Evolutionary conservation across 1,139 yeast genomes (phyloP), one percentile per base, ranked within the genome.

Genomic region (Sporopachydermia cereana): DNA sequence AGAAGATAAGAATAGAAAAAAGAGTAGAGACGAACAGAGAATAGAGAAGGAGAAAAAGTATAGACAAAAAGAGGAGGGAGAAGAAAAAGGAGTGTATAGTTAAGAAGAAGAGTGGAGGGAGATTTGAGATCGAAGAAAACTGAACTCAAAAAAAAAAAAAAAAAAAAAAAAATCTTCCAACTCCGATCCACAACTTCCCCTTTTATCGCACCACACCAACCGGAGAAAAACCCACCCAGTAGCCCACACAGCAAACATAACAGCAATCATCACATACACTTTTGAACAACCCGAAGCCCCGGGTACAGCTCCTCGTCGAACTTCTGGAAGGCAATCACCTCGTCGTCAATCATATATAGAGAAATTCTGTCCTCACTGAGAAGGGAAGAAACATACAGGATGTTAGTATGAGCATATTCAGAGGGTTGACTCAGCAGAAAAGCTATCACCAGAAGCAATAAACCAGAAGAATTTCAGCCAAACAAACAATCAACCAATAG

Each of bases 221-320:
- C 30, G 12, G n/a, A 27, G 12, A 12, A 27, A 34, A 34, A 16
- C n/a, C 22, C 39, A 7, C 20, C 18, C 12, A 21, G 39, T 34
- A 16, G 9, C 39, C n/a, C 18, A 34, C 9, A 12, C 22, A n/a
- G n/a, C 39, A 7, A 9, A 7, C 39, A 5, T 34, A 12, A 34
- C n/a, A 34, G 9, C 18, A 12, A 34, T 21, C n/a, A 34, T 21
- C 17, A 61, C 64, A 24, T 52, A 60, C 55, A 84, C 60, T 80
- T 79, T 64, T 89, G 97, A 24, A 89, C 88, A 18, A 85, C 66
- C 53, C 71, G 73, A 53, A 89, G 69, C 31, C 86, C 68, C 16
- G 97, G 97, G 48, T 85, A 74, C 54, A 86, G 64, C 51, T 84
- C 66, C 45, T 64, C 96, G 57, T 85, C 85, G 53, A 84, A 88